Evolutionary conservation across 148 eudicot genomes (phyloP), one percentile per base, ranked within the genome.

Genomic region (Limonium bicolor): DNA sequence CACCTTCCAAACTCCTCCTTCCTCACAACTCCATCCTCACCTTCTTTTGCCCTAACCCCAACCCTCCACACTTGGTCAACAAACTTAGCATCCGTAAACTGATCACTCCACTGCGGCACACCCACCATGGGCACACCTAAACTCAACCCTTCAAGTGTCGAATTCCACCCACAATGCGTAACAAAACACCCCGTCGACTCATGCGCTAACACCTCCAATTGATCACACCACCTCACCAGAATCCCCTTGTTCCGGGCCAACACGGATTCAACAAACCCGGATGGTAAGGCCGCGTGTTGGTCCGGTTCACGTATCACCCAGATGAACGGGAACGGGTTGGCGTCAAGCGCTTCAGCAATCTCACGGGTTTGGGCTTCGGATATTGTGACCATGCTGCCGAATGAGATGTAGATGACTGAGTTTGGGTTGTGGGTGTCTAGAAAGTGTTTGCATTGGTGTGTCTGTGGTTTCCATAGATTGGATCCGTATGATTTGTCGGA

Each of bases 141-240:
- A 28, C 74, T 54, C 0, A 78, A 53, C 31, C 86, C 77, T 45
- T 78, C 80, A 0, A 78, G 51, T 0, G 86, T 78, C 23, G 86
- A 78, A 67, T 78, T 74, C 86, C 86, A 78, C 8, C 77, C 80
- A 51, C 86, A 78, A 23, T 78, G 86, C 7, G 72, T 78, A 38
- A 73, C 70, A 11, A 78, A 78, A 30, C 77, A 73, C 11, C 74
- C 72, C 8, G 63, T 56, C 5, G 80, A 63, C 8, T 29, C 41
- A 18, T 78, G 80, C 1, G 74, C 74, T 5, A 78, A 51, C 19
- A 65, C 56, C 53, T 70, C 80, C 1, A 78, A 56, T 38, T 78
- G 80, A 36, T 71, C 70, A 40, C 86, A 78, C 86, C 86, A 78
- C 7, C 77, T 37, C n/a, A 78, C 70, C 7, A 78, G 41, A 26